Evolutionary conservation across 805 yeast species (phyloP), one percentile per base, ranked within the genome.

Genomic region (Torulaspora quercuum): DNA sequence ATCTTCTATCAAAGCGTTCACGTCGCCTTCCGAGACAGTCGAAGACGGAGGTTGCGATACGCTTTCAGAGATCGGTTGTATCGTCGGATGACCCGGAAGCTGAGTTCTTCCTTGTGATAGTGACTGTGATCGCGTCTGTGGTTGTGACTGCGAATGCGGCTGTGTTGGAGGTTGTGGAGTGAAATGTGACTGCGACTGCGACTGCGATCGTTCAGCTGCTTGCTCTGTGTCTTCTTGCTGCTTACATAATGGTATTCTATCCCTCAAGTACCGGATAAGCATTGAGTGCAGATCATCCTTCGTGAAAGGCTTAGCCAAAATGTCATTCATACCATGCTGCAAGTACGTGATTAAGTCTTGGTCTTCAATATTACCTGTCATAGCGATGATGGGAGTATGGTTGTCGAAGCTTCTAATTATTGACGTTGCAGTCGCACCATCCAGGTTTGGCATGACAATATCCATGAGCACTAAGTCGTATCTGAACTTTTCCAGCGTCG

Each of bases 261-360:
- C 68, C 39, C 75, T 71, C 35, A 82, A 67, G 57, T 84, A 87
- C 50, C 88, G 82, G 45, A 82, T 79, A 36, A 90, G 65, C 53
- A 88, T 85, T 43, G 78, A 70, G 53, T 80, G 84, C 39, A 92
- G 68, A 55, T 86, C 95, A 47, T 80, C 85, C 55, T 84, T 87
- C 2, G 95, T 82, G 58, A 92, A 92, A 1, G 98, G 98, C 55
- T 92, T 87, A 4, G 95, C 95, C 45, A 92, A 67, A 23, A 92
- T 86, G 60, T 87, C 95, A 41, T 85, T 80, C 86, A 88, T 88
- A 4, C 96, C 97, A 53, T 87, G 86, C 49, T 81, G 82, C 42
- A 85, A 65, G 58, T 84, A 87, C 1, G 80, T 82, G 30, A 83
- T 82, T 40, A 87, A 68, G 59, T 87, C 95, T 48, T 81, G 78